These are phyloP conservation scores for Candida nonsorbophila DNA, from an alignment of 805 yeast genomes.

Conservation along the genomic window DNA sequence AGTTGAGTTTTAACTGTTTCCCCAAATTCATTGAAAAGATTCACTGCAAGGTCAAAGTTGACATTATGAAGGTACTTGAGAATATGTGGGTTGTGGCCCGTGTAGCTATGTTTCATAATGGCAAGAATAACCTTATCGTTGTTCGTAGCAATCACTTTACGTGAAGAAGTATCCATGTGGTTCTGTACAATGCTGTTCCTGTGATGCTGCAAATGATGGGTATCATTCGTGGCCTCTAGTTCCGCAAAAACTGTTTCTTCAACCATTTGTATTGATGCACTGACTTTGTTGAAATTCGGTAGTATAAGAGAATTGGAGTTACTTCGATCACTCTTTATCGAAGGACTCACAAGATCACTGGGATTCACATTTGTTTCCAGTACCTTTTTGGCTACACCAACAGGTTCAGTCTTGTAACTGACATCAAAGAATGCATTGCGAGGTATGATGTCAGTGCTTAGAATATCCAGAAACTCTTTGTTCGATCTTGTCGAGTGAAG, in stretches of 20 bases:
- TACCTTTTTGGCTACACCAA: conserved; percentile 13
- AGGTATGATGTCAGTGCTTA: conserved; percentile 13
- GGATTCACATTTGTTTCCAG: conserved; percentile 14
- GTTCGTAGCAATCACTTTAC: conserved; percentile 28
- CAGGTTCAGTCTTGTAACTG: conserved; percentile 30
- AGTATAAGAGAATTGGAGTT: conserved; percentile 21
- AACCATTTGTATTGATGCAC: conserved; percentile 35
- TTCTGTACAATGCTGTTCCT: conserved; percentile 6
- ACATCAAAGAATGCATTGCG: conserved; percentile 34
- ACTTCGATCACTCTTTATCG: conserved; percentile 7
- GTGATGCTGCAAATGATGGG: conserved; percentile 1
- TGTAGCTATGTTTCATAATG: conserved; percentile 52
- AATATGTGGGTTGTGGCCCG: conserved; percentile 63
- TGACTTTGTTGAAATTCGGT: conserved; percentile 23
- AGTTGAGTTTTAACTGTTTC: conserved; percentile 8
- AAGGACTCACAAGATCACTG: not conserved
- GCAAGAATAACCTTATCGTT: conserved; percentile 26
- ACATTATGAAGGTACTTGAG: conserved; percentile 49
- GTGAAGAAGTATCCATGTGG: conserved; percentile 17
- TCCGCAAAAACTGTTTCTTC: conserved; percentile 45
- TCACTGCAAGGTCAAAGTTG: conserved; percentile 50
- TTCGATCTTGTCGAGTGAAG: not conserved
- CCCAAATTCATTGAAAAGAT: conserved; percentile 69
- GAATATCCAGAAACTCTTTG: conserved; percentile 1
- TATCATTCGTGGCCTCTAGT: conserved; percentile 26